Evolutionary conservation across 345 rosid genomes (phyloP).

Genomic region (Salix dunnii): DNA sequence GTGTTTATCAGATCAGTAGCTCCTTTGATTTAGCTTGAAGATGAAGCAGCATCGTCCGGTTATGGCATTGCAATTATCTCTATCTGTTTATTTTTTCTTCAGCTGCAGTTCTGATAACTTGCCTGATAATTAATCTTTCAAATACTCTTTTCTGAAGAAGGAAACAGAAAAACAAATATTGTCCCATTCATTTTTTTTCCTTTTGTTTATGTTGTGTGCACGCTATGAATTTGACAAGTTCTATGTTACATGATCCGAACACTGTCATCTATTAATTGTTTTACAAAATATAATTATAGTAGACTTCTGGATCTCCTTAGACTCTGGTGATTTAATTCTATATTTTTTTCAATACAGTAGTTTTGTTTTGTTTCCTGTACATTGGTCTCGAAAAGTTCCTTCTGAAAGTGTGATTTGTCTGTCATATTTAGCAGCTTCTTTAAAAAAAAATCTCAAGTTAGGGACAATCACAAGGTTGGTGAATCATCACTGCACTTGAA

Average conservation of each 20-base stretch:
- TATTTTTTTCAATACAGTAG: background rate
- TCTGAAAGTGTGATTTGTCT: background rate
- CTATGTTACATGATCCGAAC: constrained; percentile 14
- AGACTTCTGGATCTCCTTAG: background rate
- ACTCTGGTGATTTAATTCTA: background rate
- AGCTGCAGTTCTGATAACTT: constrained; percentile 23
- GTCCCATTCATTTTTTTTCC: background rate
- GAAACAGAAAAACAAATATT: background rate
- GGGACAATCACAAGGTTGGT: constrained; percentile 33
- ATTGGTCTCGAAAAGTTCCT: background rate
- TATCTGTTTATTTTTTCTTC: background rate
- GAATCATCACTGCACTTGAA: constrained; percentile 28
- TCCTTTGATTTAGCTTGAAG: constrained; percentile 19
- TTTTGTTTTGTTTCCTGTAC: background rate
- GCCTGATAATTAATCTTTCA: constrained; percentile 20
- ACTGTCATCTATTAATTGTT: background rate
- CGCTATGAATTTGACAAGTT: background rate
- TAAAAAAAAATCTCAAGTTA: background rate
- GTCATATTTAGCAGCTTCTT: background rate
- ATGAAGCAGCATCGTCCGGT: constrained; percentile 18
- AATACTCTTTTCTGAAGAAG: constrained; percentile 1
- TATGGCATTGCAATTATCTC: constrained; percentile 1
- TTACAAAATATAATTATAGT: background rate
- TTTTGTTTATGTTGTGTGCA: background rate
- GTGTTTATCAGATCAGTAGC: constrained; percentile 9